Conservation (phyloP, 106 monocot genomes). For the Agapanthus africanus region DNA sequence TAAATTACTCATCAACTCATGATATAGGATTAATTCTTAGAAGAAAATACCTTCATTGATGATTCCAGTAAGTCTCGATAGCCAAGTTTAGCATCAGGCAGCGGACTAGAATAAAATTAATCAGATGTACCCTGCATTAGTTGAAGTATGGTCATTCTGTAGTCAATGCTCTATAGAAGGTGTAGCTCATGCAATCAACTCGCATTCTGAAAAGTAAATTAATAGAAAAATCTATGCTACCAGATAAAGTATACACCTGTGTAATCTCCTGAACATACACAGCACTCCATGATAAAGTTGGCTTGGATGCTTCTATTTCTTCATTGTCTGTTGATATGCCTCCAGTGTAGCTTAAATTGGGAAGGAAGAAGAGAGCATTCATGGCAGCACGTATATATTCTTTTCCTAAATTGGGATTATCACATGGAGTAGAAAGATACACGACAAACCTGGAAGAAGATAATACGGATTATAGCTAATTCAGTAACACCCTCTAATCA, state of each 20-base stretch:
- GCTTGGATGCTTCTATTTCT: constrained; percentile 24
- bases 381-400: constrained; percentile 58
- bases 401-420: constrained; percentile 56
- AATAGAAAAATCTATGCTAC: background rate
- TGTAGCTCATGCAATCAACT: background rate
- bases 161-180: background rate
- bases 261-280: constrained; percentile 59
- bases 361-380: constrained; percentile 31
- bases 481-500: no score
- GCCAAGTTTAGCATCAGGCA: constrained; percentile 71
- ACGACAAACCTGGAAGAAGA: constrained; percentile 52
- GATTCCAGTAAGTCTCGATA: constrained; percentile 50
- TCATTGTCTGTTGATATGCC: constrained; percentile 13
- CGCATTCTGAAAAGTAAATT: background rate
- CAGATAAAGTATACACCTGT: constrained; percentile 28
- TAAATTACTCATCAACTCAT: background rate
- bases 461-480: no score
- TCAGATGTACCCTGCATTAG: constrained; percentile 40
- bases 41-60: constrained; percentile 56
- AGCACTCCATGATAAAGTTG: constrained; percentile 59
- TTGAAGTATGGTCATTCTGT: constrained; percentile 16
- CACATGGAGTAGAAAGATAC: constrained; percentile 64
- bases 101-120: constrained; percentile 34
- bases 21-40: background rate
- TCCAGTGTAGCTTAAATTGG: constrained; percentile 11